Percentiles rank a stretch among this genome's conserved stretches.
These are phyloP conservation scores for Nakazawaea wickerhamii DNA, from an alignment of 805 yeast genomes.

Conservation along the genomic window DNA sequence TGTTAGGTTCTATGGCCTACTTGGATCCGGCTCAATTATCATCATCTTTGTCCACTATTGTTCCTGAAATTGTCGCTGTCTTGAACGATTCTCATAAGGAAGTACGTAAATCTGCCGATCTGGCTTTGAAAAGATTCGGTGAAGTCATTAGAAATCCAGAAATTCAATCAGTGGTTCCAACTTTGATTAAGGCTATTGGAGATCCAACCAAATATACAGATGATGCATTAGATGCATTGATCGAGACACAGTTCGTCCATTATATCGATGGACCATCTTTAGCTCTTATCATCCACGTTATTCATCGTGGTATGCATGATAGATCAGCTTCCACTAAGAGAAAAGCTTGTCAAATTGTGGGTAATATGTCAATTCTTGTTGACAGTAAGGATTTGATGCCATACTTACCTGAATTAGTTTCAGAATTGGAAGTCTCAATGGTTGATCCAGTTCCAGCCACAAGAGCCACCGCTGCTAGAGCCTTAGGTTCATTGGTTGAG, in stretches of 20 bases:
- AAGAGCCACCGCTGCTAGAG: constrained; percentile 95
- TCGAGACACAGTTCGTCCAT: constrained; percentile 91
- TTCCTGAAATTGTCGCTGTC: constrained; percentile 95
- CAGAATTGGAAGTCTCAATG: constrained; percentile 88
- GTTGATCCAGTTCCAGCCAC: constrained; percentile 98
- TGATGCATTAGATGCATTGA: constrained; percentile 76
- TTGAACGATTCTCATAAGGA: constrained; percentile 94
- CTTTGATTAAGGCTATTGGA: constrained; percentile 84
- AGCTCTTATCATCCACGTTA: constrained; percentile 90
- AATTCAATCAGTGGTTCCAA: constrained; percentile 86
- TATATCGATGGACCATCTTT: constrained; percentile 97
- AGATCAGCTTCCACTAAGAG: constrained; percentile 90
- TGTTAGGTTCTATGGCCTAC: constrained; percentile 97
- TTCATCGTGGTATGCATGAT: constrained; percentile 92
- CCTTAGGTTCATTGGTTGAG: constrained; percentile 92
- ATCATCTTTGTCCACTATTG: constrained; percentile 79
- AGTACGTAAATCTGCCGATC: constrained; percentile 92
- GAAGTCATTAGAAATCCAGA: constrained; percentile 97
- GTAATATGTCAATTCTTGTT: constrained; percentile 95
- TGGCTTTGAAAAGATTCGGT: constrained; percentile 83
- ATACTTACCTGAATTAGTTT: constrained; percentile 69
- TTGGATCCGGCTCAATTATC: constrained; percentile 92
- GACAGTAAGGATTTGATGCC: constrained; percentile 83
- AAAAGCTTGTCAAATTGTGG: constrained; percentile 96
- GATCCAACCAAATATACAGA: constrained; percentile 92